Evolutionary conservation across 176 grass and related monocot species (phyloP).

Genomic region (Carex pumila): DNA sequence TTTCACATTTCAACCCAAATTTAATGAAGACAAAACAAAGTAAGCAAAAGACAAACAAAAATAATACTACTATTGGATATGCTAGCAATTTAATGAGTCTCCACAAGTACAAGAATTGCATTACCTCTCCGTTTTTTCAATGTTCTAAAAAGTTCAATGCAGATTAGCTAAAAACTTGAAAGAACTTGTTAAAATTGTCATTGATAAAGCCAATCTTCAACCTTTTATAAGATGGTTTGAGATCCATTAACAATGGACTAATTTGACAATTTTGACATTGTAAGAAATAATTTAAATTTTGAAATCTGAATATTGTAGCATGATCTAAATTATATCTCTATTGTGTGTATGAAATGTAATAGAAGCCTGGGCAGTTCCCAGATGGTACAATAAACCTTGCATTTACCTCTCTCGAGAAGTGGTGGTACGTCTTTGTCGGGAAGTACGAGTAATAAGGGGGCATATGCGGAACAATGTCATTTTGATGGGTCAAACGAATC

Average conservation of each 20-base stretch:
- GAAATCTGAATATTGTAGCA: background rate
- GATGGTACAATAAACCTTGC: background rate
- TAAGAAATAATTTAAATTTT: background rate
- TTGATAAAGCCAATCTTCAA: background rate
- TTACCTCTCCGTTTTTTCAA: background rate
- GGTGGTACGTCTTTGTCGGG: conserved; percentile 69
- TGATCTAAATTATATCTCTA: background rate
- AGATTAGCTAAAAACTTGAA: background rate
- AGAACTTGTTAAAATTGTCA: background rate
- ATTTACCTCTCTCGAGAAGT: conserved; percentile 82
- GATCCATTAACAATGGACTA: background rate
- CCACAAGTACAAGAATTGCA: background rate
- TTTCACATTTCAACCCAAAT: background rate
- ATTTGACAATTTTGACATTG: background rate
- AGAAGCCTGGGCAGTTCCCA: background rate
- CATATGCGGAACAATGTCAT: conserved; percentile 87
- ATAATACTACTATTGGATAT: background rate
- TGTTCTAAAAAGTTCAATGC: background rate
- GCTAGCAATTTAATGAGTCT: background rate
- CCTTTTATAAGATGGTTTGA: background rate
- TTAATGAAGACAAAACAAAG: background rate
- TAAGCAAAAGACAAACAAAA: conserved; percentile 6
- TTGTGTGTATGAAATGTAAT: background rate
- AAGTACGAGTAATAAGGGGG: conserved; percentile 78
- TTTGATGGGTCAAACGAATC: conserved; percentile 74